Conservation (phyloP, 208 protist species). For the Herpetomonas samuelpessoai region DNA sequence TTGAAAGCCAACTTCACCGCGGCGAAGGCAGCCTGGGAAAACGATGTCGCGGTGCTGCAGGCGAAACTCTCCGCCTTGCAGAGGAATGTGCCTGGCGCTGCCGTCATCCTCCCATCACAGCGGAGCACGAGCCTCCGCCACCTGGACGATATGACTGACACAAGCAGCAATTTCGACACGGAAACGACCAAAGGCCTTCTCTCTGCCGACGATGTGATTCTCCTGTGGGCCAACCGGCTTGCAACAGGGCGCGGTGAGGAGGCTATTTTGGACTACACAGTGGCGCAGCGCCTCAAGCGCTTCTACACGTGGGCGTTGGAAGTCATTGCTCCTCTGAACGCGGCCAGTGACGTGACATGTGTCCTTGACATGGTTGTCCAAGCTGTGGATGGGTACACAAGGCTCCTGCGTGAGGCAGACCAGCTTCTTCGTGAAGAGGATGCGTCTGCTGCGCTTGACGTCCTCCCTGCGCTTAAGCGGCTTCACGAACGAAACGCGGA, state of each 20-base stretch:
- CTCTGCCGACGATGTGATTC: conserved; percentile 6
- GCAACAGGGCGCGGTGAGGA: conserved; percentile 15
- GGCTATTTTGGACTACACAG: not conserved
- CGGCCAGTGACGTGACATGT: conserved; percentile 19
- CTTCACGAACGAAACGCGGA: not conserved
- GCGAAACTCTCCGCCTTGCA: conserved; percentile 51
- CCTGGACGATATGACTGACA: not conserved
- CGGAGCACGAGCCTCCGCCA: not conserved
- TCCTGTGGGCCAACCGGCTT: conserved; percentile 28
- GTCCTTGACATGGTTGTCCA: conserved; percentile 36
- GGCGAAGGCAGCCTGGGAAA: conserved; percentile 50
- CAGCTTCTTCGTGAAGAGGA: not conserved
- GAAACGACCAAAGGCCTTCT: not conserved
- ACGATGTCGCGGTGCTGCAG: conserved; percentile 51
- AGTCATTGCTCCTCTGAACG: conserved; percentile 30
- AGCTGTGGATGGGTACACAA: conserved; percentile 24
- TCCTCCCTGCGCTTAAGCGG: not conserved
- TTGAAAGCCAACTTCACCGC: conserved; percentile 46
- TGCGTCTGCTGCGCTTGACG: not conserved
- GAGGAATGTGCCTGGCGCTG: conserved; percentile 17
- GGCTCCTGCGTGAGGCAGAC: conserved; percentile 9
- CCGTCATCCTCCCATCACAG: conserved; percentile 11
- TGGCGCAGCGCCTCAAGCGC: conserved; percentile 22
- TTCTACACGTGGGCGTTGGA: conserved; percentile 43
- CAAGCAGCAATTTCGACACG: not conserved